Percentiles rank a stretch among this genome's conserved stretches.
These are phyloP conservation scores for Podospora pseudoanserina DNA, from an alignment of 495 filamentous ascomycete species.

Conservation along the genomic window DNA sequence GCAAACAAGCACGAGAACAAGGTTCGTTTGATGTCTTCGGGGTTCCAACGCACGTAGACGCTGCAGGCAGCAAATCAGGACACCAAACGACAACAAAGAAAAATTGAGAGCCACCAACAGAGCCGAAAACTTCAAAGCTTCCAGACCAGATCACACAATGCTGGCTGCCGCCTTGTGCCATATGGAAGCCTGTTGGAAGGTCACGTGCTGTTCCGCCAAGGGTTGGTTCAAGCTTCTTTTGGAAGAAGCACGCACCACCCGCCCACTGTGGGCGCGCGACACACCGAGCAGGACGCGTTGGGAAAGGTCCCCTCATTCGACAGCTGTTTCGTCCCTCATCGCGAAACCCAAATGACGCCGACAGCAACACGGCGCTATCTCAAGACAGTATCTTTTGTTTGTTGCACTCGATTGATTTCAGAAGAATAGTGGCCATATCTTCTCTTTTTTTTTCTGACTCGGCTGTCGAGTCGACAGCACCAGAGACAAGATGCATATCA, in stretches of 20 bases:
- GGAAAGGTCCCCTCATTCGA: constrained; percentile 11
- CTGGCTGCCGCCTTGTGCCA: not conserved
- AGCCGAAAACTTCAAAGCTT: not conserved
- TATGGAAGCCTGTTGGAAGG: not conserved
- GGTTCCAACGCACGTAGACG: not conserved
- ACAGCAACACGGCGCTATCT: constrained; percentile 4
- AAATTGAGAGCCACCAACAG: not conserved
- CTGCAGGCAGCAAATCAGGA: not conserved
- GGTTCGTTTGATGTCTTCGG: not conserved
- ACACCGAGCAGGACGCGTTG: constrained; percentile 15
- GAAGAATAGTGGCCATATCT: constrained; percentile 4
- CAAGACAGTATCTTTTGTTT: not conserved
- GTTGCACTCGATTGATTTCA: not conserved
- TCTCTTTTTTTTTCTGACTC: constrained; percentile 14
- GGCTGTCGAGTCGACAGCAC: constrained; percentile 33
- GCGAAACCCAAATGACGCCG: constrained; percentile 10
- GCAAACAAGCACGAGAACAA: not conserved
- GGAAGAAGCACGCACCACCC: not conserved
- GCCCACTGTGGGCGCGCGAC: not conserved
- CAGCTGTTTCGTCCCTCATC: not conserved
- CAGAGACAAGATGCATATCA: constrained; percentile 82
- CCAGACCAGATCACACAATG: not conserved
- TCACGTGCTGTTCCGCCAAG: not conserved
- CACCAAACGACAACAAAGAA: not conserved
- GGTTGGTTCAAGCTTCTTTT: not conserved